Conservation (phyloP, 2,329 filamentous ascomycete genomes). For the Calonectria multiphialidica region DNA sequence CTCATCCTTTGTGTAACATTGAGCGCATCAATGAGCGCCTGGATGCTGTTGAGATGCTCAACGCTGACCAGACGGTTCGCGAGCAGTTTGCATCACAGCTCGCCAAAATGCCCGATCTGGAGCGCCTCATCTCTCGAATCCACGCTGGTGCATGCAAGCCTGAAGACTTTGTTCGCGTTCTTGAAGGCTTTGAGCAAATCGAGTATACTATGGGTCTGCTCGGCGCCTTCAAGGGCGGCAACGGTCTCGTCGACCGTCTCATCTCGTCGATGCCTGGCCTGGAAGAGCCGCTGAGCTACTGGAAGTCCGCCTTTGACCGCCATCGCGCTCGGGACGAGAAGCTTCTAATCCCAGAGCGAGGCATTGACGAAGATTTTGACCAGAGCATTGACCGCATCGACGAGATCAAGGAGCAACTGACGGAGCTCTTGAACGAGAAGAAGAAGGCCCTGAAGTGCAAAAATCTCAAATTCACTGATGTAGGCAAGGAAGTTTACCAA, state of each 20-base stretch:
- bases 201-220: constrained; percentile 92
- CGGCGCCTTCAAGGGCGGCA: constrained; percentile 78
- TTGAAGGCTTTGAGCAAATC: constrained; percentile 98
- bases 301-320: constrained; percentile 93
- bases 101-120: constrained; percentile 92
- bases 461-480: constrained; percentile 81
- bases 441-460: constrained; percentile 81
- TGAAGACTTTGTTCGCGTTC: constrained; percentile 91
- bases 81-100: constrained; percentile 92
- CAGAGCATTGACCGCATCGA: constrained; percentile 81
- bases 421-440: constrained; percentile 77
- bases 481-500: constrained; percentile 98
- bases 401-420: constrained; percentile 79
- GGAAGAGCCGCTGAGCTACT: constrained; percentile 78
- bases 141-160: constrained; percentile 92
- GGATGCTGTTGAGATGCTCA: constrained; percentile 93
- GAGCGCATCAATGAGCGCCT: constrained; percentile 91
- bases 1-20: constrained; percentile 90
- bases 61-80: constrained; percentile 82
- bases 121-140: constrained; percentile 92
- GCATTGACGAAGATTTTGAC: constrained; percentile 94
- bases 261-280: constrained; percentile 90
- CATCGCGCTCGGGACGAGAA: constrained; percentile 82
- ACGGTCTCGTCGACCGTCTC: constrained; percentile 86
- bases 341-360: constrained; percentile 85